Evolutionary conservation across 179 eudicot species (phyloP).

Genomic region (Pouteria campechiana): DNA sequence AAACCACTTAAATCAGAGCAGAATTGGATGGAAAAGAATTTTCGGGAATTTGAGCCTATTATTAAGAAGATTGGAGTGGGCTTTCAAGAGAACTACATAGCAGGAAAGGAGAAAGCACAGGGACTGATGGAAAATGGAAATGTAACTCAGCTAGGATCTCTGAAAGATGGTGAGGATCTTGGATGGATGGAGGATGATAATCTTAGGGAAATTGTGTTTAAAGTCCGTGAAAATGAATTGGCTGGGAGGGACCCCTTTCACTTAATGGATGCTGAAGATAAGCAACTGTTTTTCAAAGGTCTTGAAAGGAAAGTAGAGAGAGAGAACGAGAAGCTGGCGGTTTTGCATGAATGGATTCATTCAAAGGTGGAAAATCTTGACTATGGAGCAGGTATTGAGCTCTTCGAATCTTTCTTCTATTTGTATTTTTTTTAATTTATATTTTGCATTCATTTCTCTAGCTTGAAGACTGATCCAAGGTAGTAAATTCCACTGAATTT

Average conservation of each 20-base stretch:
- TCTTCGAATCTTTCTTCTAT: not conserved
- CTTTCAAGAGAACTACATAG: conserved; percentile 51
- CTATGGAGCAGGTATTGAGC: conserved; percentile 79
- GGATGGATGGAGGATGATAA: conserved; percentile 92
- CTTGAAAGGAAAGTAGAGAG: conserved; percentile 73
- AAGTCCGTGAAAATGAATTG: conserved; percentile 86
- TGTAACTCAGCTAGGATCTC: conserved; percentile 17
- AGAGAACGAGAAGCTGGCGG: conserved; percentile 44
- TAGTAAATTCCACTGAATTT: no score
- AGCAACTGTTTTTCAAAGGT: conserved; percentile 51
- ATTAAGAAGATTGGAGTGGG: conserved; percentile 59
- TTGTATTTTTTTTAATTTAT: no score
- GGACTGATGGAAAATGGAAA: conserved; percentile 24
- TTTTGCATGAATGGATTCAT: conserved; percentile 72
- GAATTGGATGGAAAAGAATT: conserved; percentile 80
- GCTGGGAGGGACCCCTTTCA: conserved; percentile 86
- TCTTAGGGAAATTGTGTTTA: conserved; percentile 80
- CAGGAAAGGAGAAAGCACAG: conserved; percentile 54
- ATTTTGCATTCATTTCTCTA: no score
- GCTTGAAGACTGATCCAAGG: no score
- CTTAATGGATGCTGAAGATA: conserved; percentile 62
- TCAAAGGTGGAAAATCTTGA: conserved; percentile 88
- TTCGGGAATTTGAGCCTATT: conserved; percentile 64
- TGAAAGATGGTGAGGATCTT: conserved; percentile 41
- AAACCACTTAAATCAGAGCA: conserved; percentile 15